Evolutionary conservation across 768 basidiomycete species (phyloP).

Genomic region (Cyclocybe aegerita): DNA sequence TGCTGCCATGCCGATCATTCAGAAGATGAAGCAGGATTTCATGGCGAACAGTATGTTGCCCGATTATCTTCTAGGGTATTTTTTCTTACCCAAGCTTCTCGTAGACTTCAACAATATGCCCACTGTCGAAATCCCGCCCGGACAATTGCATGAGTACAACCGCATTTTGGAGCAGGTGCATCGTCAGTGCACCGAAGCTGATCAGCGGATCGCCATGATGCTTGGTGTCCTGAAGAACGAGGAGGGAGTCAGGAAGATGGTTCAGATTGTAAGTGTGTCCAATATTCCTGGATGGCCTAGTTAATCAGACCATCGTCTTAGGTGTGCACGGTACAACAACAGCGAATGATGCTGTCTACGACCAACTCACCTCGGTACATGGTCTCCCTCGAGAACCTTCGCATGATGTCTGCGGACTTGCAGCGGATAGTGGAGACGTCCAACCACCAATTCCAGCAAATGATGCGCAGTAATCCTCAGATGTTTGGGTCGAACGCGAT

Average conservation of each 20-base stretch:
- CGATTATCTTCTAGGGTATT: not conserved
- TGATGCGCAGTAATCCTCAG: constrained; percentile 4
- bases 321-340: constrained; percentile 46
- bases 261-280: constrained; percentile 50
- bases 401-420: constrained; percentile 43
- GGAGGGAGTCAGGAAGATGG: constrained; percentile 45
- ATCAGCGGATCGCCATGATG: constrained; percentile 48
- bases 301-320: constrained; percentile 3
- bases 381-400: constrained; percentile 36
- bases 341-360: constrained; percentile 37
- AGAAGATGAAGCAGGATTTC: constrained; percentile 32
- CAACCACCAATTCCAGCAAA: constrained; percentile 20
- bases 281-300: constrained; percentile 2
- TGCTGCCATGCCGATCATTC: constrained; percentile 18
- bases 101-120: constrained; percentile 35
- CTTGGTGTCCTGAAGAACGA: constrained; percentile 46
- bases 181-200: constrained; percentile 46
- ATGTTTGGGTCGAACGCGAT: not conserved
- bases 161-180: constrained; percentile 46
- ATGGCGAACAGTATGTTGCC: constrained; percentile 20
- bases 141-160: constrained; percentile 55
- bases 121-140: constrained; percentile 43
- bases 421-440: constrained; percentile 41
- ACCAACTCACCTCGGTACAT: constrained; percentile 40
- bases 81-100: constrained; percentile 7